phyloP scores from a whole-genome alignment of 1,284 basidiomycete genomes.

The Leccinum fallax region DNA sequence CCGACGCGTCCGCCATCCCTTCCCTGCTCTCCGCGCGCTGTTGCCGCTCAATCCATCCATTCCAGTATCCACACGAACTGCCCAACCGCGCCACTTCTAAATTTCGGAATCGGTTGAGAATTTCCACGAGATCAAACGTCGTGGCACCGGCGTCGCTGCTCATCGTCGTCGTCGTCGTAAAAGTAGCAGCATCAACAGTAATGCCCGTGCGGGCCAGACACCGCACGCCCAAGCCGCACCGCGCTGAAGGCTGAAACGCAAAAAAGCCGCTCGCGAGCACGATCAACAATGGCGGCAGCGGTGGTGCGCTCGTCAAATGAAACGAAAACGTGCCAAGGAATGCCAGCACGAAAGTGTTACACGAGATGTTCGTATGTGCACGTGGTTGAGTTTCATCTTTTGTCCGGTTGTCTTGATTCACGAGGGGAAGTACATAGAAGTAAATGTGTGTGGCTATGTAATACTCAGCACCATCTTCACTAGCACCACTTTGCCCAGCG shows the following conservation, averaged over 20 bases:
- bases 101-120: constrained; percentile 42
- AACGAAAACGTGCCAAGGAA: too few relatives aligned
- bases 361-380: too few relatives aligned
- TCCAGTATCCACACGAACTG: constrained; percentile 48
- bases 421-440: too few relatives aligned
- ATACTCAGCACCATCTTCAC: too few relatives aligned
- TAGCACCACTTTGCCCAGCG: too few relatives aligned
- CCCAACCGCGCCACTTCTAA: constrained; percentile 50
- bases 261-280: constrained; percentile 23
- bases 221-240: constrained; percentile 13
- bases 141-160: not conserved
- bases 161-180: not conserved
- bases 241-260: constrained; percentile 7
- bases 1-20: not conserved
- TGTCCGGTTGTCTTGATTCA: too few relatives aligned
- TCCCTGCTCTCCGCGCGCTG: not conserved
- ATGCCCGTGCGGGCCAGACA: constrained; percentile 21
- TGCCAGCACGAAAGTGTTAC: too few relatives aligned
- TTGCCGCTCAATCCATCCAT: constrained; percentile 18
- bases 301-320: constrained; percentile 8
- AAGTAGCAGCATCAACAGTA: not conserved
- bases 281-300: constrained; percentile 24
- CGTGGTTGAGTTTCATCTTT: too few relatives aligned
- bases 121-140: constrained; percentile 15
- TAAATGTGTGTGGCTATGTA: too few relatives aligned